Evolutionary conservation across 768 basidiomycete species (phyloP), one percentile per base, ranked within the genome.

Genomic region (Rhodotorula kratochvilovae): DNA sequence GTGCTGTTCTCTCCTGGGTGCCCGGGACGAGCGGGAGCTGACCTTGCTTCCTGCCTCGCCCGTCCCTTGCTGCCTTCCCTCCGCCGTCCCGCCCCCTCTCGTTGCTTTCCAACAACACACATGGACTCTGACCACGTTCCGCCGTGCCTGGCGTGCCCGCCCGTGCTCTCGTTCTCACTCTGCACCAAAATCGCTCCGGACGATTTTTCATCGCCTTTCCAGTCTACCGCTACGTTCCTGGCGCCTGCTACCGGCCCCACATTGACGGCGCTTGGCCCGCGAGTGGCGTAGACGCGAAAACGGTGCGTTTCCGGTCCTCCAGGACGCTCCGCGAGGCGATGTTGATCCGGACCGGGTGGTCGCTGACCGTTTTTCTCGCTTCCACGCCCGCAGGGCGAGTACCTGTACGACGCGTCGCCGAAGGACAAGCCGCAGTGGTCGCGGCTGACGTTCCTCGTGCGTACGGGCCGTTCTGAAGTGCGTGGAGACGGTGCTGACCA

Each of bases 181-280:
- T n/a, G n/a, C n/a, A n/a, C n/a, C n/a, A n/a, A n/a, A n/a, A 16
- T 33, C 43, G 21, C 25, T 29, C 13, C 1, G 11, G 19, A 27
- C 48, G 48, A 25, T 27, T 7, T 27, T n/a, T 11, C 29, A 31
- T 19, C 39, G 39, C 8, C 39, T 6, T 7, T 39, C 39, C 36
- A 73, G 79, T 86, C 31, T 86, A 85, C 77, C 82, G 84, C 42
- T 86, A 86, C 75, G 80, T 82, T 5, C 81, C 83, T 16, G 84
- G 84, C 10, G 84, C 84, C 27, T 71, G 84, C 59, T 85, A 86
- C 72, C 77, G 85, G 73, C 84, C 85, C 5, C 85, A 86, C 70
- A 84, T 85, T 66, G 85, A 74, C 42, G 85, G 85, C 10, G 84
- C 84, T 0, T 86, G 85, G 85, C 84, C 85, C 33, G 81, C 83